Evolutionary conservation across 2,329 filamentous ascomycete species (phyloP).

Genomic region (Cadophora sp.): DNA sequence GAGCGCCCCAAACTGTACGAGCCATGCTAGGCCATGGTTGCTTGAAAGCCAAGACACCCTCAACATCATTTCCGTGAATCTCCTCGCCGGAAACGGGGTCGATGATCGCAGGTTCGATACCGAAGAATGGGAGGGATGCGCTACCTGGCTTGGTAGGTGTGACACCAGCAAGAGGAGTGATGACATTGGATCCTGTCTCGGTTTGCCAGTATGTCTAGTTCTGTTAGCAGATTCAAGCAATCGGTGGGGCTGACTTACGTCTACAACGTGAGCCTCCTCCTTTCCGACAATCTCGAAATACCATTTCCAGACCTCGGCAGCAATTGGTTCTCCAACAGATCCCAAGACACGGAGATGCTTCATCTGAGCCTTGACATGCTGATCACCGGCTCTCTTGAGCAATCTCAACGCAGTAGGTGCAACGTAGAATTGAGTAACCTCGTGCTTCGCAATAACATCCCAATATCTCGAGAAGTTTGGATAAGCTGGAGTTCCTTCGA

Average conservation of each 20-base stretch:
- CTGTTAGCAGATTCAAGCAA: constrained; percentile 36
- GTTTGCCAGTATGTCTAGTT: constrained; percentile 98
- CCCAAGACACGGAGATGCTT: constrained; percentile 87
- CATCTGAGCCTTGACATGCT: constrained; percentile 91
- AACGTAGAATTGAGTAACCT: constrained; percentile 97
- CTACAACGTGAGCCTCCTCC: constrained; percentile 90
- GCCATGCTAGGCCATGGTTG: constrained; percentile 99
- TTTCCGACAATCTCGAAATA: constrained; percentile 96
- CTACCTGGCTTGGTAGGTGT: constrained; percentile 97
- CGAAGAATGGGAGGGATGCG: constrained; percentile 96
- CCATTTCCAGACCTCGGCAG: constrained; percentile 99
- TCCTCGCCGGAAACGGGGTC: constrained; percentile 95
- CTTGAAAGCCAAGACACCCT: constrained; percentile 92
- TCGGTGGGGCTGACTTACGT: constrained; percentile 67
- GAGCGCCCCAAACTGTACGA: constrained; percentile 94
- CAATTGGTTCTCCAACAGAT: constrained; percentile 96
- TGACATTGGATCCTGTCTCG: constrained; percentile 96
- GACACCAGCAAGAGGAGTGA: constrained; percentile 89
- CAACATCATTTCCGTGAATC: constrained; percentile 84
- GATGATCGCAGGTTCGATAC: constrained; percentile 96
- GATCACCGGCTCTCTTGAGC: constrained; percentile 92
- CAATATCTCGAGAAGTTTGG: constrained; percentile 98
- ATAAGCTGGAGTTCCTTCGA: constrained; percentile 97
- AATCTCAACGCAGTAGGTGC: constrained; percentile 92
- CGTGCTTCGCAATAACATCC: constrained; percentile 96